phyloP scores from a whole-genome alignment of 768 basidiomycete species.

The Boletellus ananas region DNA sequence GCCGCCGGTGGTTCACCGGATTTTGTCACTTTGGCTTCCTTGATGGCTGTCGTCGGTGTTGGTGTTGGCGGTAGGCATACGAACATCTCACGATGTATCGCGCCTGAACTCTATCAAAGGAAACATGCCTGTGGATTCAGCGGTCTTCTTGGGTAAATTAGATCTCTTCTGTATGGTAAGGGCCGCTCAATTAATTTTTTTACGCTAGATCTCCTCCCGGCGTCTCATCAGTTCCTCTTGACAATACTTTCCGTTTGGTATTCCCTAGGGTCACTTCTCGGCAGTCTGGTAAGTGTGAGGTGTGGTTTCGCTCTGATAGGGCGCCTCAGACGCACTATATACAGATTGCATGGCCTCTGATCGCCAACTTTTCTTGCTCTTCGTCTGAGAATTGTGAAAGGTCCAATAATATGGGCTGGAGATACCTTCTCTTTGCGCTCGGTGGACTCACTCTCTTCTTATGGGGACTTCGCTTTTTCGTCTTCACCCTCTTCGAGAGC shows the following conservation, averaged over 20 bases:
- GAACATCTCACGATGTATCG: background rate
- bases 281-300: constrained; percentile 37
- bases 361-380: constrained; percentile 51
- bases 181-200: background rate
- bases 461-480: constrained; percentile 49
- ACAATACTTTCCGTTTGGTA: constrained; percentile 61
- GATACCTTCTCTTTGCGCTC: constrained; percentile 53
- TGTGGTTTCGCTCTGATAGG: background rate
- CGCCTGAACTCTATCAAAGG: constrained; percentile 23
- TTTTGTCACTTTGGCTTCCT: constrained; percentile 46
- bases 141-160: constrained; percentile 45
- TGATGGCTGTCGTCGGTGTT: constrained; percentile 43
- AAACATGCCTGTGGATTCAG: constrained; percentile 54
- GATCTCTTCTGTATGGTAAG: background rate
- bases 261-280: constrained; percentile 53
- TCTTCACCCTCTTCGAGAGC: constrained; percentile 52
- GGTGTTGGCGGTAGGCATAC: constrained; percentile 44
- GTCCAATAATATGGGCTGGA: constrained; percentile 60
- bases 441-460: constrained; percentile 51
- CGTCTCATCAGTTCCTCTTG: constrained; percentile 54
- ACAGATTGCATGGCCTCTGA: constrained; percentile 58
- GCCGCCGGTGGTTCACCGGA: constrained; percentile 44
- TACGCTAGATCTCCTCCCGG: constrained; percentile 45
- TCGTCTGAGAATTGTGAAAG: constrained; percentile 34
- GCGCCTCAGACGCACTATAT: background rate